These are phyloP conservation scores for Amoeboaphelidium occidentale DNA, from an alignment of 371 early-diverging fungal species.

Conservation along the genomic window DNA sequence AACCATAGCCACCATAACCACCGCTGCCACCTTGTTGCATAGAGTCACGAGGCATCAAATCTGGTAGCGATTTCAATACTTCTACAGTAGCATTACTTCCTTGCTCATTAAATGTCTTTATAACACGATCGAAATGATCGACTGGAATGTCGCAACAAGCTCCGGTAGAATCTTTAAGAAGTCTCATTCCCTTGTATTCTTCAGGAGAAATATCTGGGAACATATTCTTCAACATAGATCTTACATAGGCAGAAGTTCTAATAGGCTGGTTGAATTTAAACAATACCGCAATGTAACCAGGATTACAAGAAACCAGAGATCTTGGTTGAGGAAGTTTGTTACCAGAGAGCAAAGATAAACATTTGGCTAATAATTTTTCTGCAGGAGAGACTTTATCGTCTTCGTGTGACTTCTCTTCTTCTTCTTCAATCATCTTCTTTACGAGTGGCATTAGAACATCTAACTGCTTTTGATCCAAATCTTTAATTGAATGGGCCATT, in stretches of 20 bases:
- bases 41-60: slow-evolving; percentile 27
- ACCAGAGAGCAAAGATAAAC: not conserved
- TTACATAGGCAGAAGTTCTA: slow-evolving; percentile 50
- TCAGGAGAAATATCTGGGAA: slow-evolving; percentile 33
- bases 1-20: slow-evolving; percentile 8
- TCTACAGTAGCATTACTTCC: slow-evolving; percentile 24
- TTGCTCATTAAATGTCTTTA: slow-evolving; percentile 14
- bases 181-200: slow-evolving; percentile 43
- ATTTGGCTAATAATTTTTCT: slow-evolving; percentile 55
- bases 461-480: slow-evolving; percentile 20
- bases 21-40: slow-evolving; percentile 11
- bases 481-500: slow-evolving; percentile 30
- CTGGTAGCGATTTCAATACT: slow-evolving; percentile 43
- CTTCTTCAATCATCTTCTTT: not conserved
- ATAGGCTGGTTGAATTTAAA: slow-evolving; percentile 31
- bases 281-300: slow-evolving; percentile 46
- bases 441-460: not conserved
- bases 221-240: slow-evolving; percentile 36
- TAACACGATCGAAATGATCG: slow-evolving; percentile 30
- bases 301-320: slow-evolving; percentile 32
- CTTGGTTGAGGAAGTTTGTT: not conserved
- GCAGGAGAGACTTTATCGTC: slow-evolving; percentile 19
- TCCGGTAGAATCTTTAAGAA: slow-evolving; percentile 48
- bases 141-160: slow-evolving; percentile 54
- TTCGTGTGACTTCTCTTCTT: not conserved